phyloP scores from a whole-genome alignment of 176 grass and related monocot genomes.

The Aegilops sharonensis region DNA sequence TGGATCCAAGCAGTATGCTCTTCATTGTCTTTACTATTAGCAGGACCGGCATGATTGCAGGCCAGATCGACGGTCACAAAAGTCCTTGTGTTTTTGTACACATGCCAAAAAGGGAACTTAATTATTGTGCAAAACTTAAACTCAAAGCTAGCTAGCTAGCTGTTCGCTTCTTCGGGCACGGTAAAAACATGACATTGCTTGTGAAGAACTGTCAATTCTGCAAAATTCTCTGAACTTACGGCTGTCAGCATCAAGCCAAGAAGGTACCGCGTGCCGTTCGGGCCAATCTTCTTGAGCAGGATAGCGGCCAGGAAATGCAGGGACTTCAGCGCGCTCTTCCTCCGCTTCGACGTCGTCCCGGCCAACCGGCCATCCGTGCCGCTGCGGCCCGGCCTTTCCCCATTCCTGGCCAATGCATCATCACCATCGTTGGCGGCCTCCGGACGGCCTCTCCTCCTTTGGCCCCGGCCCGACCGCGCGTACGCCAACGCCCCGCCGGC shows the following conservation, averaged over 20 bases:
- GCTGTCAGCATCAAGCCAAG: slow-evolving; percentile 59
- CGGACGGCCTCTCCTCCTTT: neutral
- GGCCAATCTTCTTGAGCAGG: slow-evolving; percentile 75
- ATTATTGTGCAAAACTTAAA: neutral
- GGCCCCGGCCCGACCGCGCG: slow-evolving; percentile 48
- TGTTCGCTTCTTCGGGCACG: neutral
- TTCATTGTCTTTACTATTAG: neutral
- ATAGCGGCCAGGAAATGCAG: slow-evolving; percentile 86
- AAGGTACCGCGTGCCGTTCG: slow-evolving; percentile 65
- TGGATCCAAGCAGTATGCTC: neutral
- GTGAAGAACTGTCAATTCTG: neutral
- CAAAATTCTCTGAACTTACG: slow-evolving; percentile 39
- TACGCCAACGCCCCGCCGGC: slow-evolving; percentile 84
- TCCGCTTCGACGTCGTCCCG: slow-evolving; percentile 22
- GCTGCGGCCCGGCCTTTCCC: slow-evolving; percentile 33
- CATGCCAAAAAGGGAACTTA: neutral
- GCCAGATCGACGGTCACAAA: neutral
- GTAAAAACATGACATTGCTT: neutral
- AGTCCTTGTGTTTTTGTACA: neutral
- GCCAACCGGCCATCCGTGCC: slow-evolving; percentile 31
- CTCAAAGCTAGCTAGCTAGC: neutral
- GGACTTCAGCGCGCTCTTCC: slow-evolving; percentile 61
- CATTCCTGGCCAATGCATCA: slow-evolving; percentile 31
- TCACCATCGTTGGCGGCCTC: neutral
- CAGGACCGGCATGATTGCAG: slow-evolving; percentile 3